Base-by-base conservation (phyloP, 768 basidiomycete species). In the Candolleomyces eurysporus region DNA sequence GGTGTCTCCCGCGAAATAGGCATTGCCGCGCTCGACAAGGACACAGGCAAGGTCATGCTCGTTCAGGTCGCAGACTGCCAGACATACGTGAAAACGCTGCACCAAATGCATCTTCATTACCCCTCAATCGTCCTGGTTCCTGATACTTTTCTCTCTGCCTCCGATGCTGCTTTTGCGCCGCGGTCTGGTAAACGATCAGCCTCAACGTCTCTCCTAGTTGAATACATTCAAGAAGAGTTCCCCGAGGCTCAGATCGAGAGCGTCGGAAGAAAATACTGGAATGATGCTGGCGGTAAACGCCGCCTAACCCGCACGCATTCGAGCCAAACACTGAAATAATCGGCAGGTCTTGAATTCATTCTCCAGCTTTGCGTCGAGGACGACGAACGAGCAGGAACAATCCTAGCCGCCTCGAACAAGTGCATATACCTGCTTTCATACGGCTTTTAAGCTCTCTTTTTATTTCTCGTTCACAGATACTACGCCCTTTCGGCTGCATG, bases 11-110 rank as follows among this genome's bases (percentile, higher is more conserved):
- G 90, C 58, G 94, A 96, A 69, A 85, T 96, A 9, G 95, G 95
- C 3, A 85, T 97, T 36, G 94, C 92, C 0, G 90, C 91, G 0
- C 79, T 94, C n/a, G 88, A 95, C 61, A 84, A 80, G 59, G 89
- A 91, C 36, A 92, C 89, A 0, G 92, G 89, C 0, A 80, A 84
- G 30, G 89, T 90, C 19, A 79, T 86, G 70, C 76, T 96, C 16
- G 85, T 93, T 17, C 94, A 96, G 92, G 80, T 94, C 32, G 85
- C 89, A 40, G 95, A 97, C 69, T 89, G 89, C 61, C 87, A 91
- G 59, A 94, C 94, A 14, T 96, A 94, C 64, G 88, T 93, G 61
- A 94, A 94, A 72, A 91, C 92, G 0, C 73, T 94, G 19, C 91
- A 94, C 68, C 92, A 94, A 63, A 86, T 94, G 85, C 87, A 91